These are phyloP conservation scores for Crepidotus variabilis DNA, from an alignment of 768 basidiomycete species.

Conservation along the genomic window DNA sequence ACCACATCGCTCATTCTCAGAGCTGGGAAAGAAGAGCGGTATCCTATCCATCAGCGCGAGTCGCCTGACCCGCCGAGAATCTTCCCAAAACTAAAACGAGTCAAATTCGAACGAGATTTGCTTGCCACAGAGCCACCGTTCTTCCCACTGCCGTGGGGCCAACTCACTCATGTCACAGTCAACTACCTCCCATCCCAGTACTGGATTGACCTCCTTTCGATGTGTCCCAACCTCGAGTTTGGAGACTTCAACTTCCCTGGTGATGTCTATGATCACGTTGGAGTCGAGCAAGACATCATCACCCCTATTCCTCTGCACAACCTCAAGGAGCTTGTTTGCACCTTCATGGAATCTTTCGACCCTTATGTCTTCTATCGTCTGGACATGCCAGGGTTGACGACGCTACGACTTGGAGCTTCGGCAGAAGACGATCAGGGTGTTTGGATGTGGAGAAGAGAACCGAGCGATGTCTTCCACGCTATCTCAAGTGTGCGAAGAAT, in stretches of 20 bases:
- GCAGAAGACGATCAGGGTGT: neutral
- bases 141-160: neutral
- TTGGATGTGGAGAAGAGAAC: neutral
- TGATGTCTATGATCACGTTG: neutral
- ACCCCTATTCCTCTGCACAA: neutral
- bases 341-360: neutral
- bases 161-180: neutral
- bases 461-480: neutral
- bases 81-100: neutral
- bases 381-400: neutral
- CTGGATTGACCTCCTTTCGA: neutral
- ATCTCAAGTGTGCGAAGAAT: neutral
- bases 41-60: neutral
- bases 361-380: neutral
- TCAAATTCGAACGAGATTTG: neutral
- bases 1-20: neutral
- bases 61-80: neutral
- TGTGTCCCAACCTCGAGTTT: neutral
- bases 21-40: neutral
- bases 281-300: neutral
- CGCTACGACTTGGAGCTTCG: neutral
- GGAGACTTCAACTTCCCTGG: neutral
- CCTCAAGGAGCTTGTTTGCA: neutral
- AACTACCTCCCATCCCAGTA: neutral
- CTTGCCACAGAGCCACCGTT: neutral